Percentiles rank a stretch among this genome's conserved stretches.
These are phyloP conservation scores for Fusarium illudens DNA, from an alignment of 2,329 filamentous ascomycete genomes.

Conservation along the genomic window DNA sequence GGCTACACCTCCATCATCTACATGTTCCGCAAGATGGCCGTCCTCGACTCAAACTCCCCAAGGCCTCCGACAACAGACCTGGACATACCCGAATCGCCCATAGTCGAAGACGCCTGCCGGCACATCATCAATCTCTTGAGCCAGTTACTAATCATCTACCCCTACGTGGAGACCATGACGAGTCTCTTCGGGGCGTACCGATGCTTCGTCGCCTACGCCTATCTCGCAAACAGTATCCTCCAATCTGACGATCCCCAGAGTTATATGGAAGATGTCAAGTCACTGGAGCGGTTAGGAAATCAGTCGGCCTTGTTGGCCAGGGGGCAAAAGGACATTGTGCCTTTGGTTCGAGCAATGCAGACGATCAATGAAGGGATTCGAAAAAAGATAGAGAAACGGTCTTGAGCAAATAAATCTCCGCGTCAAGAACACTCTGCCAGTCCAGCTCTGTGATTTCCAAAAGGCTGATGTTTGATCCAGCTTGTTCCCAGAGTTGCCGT, in stretches of 20 bases:
- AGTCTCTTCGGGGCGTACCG: slow-evolving; percentile 41
- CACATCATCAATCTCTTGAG: slow-evolving; percentile 32
- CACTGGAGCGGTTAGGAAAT: slow-evolving; percentile 29
- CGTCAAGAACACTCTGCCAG: background rate
- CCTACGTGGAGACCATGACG: slow-evolving; percentile 38
- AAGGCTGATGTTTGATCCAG: background rate
- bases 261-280: slow-evolving; percentile 31
- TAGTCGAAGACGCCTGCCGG: slow-evolving; percentile 41
- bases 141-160: slow-evolving; percentile 30
- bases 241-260: slow-evolving; percentile 22
- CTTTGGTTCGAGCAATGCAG: slow-evolving; percentile 40
- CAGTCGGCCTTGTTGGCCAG: slow-evolving; percentile 27
- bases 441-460: background rate
- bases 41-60: slow-evolving; percentile 41
- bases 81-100: slow-evolving; percentile 42
- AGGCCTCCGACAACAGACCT: slow-evolving; percentile 38
- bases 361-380: slow-evolving; percentile 39
- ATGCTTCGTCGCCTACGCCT: slow-evolving; percentile 42
- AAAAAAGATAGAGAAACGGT: slow-evolving; percentile 6
- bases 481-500: background rate
- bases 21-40: slow-evolving; percentile 46
- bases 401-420: background rate
- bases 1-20: slow-evolving; percentile 46
- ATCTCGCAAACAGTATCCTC: slow-evolving; percentile 38
- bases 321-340: slow-evolving; percentile 40